Conservation (phyloP, 257 asterid species). For the Lantana camara region DNA sequence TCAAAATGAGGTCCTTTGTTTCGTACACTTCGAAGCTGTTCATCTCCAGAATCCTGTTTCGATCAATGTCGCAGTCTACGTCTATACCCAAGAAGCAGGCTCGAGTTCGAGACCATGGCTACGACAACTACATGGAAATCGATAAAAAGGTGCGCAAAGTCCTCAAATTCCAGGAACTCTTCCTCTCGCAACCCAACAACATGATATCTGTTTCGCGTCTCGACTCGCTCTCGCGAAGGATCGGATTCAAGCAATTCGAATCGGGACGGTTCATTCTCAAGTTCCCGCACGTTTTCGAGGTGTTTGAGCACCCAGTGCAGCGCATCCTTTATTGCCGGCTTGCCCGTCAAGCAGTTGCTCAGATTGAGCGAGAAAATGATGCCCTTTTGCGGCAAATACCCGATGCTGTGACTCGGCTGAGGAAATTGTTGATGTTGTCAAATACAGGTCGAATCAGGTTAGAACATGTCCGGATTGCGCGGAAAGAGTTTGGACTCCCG, state of each 20-base stretch:
- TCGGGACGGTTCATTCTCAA: slow-evolving; percentile 76
- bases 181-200: slow-evolving; percentile 60
- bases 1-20: slow-evolving; percentile 37
- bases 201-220: slow-evolving; percentile 65
- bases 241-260: slow-evolving; percentile 74
- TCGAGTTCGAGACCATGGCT: slow-evolving; percentile 83
- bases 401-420: slow-evolving; percentile 57
- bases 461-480: slow-evolving; percentile 81
- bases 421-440: slow-evolving; percentile 68
- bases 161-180: slow-evolving; percentile 67
- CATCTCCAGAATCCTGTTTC: slow-evolving; percentile 23
- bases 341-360: slow-evolving; percentile 58
- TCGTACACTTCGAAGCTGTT: slow-evolving; percentile 29
- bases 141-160: slow-evolving; percentile 80
- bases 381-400: slow-evolving; percentile 73
- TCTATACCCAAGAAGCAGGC: slow-evolving; percentile 77
- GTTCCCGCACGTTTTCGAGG: slow-evolving; percentile 80
- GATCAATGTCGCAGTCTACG: slow-evolving; percentile 75
- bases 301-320: slow-evolving; percentile 94
- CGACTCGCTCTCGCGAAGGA: slow-evolving; percentile 63
- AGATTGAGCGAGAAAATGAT: slow-evolving; percentile 63
- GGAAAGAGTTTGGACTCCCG: slow-evolving; percentile 80
- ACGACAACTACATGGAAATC: slow-evolving; percentile 81
- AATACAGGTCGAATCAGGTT: slow-evolving; percentile 72
- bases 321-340: slow-evolving; percentile 75